These are phyloP conservation scores for Nemania diffusa DNA, from an alignment of 2,329 filamentous ascomycete species.

Conservation along the genomic window DNA sequence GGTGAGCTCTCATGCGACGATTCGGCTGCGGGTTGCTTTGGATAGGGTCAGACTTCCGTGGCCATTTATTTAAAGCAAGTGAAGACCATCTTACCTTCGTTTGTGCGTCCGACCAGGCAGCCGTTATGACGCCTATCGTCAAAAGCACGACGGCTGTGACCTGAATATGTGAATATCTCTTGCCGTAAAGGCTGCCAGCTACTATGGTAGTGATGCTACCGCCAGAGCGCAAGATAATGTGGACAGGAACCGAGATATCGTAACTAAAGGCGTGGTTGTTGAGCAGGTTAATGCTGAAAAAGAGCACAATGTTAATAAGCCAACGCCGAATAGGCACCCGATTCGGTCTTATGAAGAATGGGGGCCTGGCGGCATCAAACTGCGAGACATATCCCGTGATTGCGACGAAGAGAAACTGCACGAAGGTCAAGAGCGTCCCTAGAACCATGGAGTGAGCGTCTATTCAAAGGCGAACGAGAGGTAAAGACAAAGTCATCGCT, in stretches of 20 bases:
- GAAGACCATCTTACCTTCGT: constrained; percentile 71
- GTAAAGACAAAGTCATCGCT: constrained; percentile 20
- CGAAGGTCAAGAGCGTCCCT: constrained; percentile 89
- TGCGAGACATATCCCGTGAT: constrained; percentile 80
- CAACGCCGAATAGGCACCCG: constrained; percentile 86
- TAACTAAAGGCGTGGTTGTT: constrained; percentile 99
- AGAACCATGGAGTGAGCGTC: constrained; percentile 35
- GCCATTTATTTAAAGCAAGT: not conserved
- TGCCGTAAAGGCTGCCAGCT: constrained; percentile 88
- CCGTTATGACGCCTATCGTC: constrained; percentile 85
- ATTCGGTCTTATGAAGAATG: constrained; percentile 79
- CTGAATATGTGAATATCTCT: constrained; percentile 83
- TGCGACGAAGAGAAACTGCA: constrained; percentile 87
- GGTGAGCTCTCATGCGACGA: constrained; percentile 43
- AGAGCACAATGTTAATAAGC: constrained; percentile 88
- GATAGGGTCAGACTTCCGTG: constrained; percentile 41
- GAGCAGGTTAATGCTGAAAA: constrained; percentile 92
- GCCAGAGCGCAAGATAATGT: constrained; percentile 95
- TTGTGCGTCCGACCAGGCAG: constrained; percentile 89
- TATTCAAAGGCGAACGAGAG: constrained; percentile 18
- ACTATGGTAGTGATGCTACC: constrained; percentile 96
- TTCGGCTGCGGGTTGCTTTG: constrained; percentile 41
- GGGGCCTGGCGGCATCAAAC: constrained; percentile 72
- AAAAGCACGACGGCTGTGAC: constrained; percentile 83
- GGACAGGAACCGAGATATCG: constrained; percentile 93